Percentiles rank a stretch among this genome's conserved stretches.
These are phyloP conservation scores for Akanthomyces uredinophilus DNA, from an alignment of 2,329 filamentous ascomycete species.

Conservation along the genomic window DNA sequence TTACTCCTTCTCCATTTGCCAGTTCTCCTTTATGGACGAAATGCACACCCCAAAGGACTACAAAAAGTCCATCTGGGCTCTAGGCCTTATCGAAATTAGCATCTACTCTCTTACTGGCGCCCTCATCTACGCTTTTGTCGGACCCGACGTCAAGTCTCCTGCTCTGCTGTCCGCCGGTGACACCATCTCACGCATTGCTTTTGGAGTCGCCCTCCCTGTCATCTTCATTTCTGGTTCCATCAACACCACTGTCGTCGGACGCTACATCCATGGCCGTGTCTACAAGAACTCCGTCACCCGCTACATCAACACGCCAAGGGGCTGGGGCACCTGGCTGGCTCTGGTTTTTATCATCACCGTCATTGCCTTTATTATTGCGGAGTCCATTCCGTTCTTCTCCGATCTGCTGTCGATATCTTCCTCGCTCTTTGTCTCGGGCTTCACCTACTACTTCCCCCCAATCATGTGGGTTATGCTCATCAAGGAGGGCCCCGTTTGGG, in stretches of 20 bases:
- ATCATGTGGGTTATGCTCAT: constrained; percentile 40
- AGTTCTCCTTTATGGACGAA: constrained; percentile 50
- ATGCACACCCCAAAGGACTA: constrained; percentile 46
- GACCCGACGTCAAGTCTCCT: constrained; percentile 57
- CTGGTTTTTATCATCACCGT: constrained; percentile 56
- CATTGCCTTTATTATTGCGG: constrained; percentile 65
- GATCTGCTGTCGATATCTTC: constrained; percentile 55
- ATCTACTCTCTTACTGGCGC: constrained; percentile 64
- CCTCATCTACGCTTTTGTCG: constrained; percentile 65
- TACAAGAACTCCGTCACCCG: constrained; percentile 39
- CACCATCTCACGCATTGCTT: constrained; percentile 60
- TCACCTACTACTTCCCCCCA: constrained; percentile 38
- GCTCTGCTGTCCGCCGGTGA: constrained; percentile 61
- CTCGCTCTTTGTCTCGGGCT: constrained; percentile 44
- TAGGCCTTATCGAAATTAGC: constrained; percentile 56
- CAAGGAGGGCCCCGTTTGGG: constrained; percentile 26
- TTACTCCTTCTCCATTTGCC: constrained; percentile 53
- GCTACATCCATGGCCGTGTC: constrained; percentile 42
- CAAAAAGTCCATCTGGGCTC: constrained; percentile 52
- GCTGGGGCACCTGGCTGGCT: constrained; percentile 51
- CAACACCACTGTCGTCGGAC: constrained; percentile 47
- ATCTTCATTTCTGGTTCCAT: constrained; percentile 72
- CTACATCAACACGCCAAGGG: constrained; percentile 44
- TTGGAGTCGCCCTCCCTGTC: constrained; percentile 64
- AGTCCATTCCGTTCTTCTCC: constrained; percentile 68